A percentile compares a stretch with the other conserved stretches of the same genome.
Conservation (phyloP, 352 stramenopile species). For the Phytophthora quininea region DNA sequence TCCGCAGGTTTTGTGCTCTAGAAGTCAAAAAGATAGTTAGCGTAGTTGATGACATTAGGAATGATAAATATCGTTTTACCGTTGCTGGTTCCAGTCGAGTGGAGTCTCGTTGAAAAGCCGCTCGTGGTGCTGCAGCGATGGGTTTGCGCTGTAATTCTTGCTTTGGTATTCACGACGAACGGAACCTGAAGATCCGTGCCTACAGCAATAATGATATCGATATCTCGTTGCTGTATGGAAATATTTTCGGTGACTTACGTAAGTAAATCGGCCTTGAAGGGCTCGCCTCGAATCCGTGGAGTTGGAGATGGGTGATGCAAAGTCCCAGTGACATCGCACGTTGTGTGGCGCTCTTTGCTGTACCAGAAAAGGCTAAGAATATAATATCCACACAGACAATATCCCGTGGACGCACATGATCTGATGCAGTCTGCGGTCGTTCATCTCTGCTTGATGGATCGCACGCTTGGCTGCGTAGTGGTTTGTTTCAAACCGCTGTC, state of each 20-base stretch:
- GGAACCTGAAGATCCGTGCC: conserved; percentile 33
- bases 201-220: conserved; percentile 10
- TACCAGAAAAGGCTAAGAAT: background rate
- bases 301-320: conserved; percentile 4
- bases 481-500: conserved; percentile 66
- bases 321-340: conserved; percentile 52
- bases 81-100: conserved; percentile 54
- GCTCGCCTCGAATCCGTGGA: conserved; percentile 39
- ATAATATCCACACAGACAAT: background rate
- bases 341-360: conserved; percentile 60
- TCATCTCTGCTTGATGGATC: conserved; percentile 60
- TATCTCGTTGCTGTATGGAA: background rate
- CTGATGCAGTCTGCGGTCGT: conserved; percentile 70
- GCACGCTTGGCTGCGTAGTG: conserved; percentile 57
- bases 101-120: conserved; percentile 78
- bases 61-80: conserved; percentile 30
- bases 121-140: conserved; percentile 52
- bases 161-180: conserved; percentile 60
- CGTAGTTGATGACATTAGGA: background rate
- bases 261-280: conserved; percentile 56
- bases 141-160: conserved; percentile 56
- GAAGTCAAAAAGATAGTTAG: background rate
- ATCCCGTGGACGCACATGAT: conserved; percentile 57
- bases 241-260: conserved; percentile 20
- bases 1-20: conserved; percentile 77